Percentiles rank a stretch among this genome's conserved stretches.
These are phyloP conservation scores for Purshia tridentata DNA, from an alignment of 306 rosid species.

Conservation along the genomic window DNA sequence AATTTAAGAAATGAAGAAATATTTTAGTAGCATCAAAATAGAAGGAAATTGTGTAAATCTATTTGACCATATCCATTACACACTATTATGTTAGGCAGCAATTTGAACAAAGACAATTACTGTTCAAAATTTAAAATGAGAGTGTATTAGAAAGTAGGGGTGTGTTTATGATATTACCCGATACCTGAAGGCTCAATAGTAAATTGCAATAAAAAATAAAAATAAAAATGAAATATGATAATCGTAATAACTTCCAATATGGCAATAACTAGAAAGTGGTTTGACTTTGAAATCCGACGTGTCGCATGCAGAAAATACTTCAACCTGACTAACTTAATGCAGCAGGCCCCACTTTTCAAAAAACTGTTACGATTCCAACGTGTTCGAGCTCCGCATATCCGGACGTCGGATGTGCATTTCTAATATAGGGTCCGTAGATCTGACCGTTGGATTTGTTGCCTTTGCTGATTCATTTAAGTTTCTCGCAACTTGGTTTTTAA, in stretches of 20 bases:
- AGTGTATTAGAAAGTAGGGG: neutral
- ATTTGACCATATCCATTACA: too few relatives aligned
- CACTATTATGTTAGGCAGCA: too few relatives aligned
- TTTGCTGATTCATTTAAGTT: too few relatives aligned
- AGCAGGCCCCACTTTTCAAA: conserved; percentile 16
- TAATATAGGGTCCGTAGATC: neutral
- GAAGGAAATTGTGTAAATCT: too few relatives aligned
- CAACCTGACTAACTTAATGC: neutral
- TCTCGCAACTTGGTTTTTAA: too few relatives aligned
- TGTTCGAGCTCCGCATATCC: neutral
- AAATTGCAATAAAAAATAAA: too few relatives aligned
- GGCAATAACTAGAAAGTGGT: conserved; percentile 28
- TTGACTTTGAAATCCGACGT: conserved; percentile 15
- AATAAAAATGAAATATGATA: too few relatives aligned
- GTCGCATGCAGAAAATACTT: conserved; percentile 10
- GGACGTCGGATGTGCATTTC: neutral
- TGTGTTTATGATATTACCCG: neutral
- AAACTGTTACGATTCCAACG: neutral
- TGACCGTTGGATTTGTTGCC: conserved; percentile 7
- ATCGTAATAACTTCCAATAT: conserved; percentile 7
- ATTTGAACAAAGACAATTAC: too few relatives aligned
- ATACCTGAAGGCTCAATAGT: neutral
- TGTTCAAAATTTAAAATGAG: too few relatives aligned
- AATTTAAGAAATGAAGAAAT: too few relatives aligned
- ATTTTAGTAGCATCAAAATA: too few relatives aligned